Base-by-base conservation (phyloP, 2,329 filamentous ascomycete genomes). In the Nectriaceae sp. region DNA sequence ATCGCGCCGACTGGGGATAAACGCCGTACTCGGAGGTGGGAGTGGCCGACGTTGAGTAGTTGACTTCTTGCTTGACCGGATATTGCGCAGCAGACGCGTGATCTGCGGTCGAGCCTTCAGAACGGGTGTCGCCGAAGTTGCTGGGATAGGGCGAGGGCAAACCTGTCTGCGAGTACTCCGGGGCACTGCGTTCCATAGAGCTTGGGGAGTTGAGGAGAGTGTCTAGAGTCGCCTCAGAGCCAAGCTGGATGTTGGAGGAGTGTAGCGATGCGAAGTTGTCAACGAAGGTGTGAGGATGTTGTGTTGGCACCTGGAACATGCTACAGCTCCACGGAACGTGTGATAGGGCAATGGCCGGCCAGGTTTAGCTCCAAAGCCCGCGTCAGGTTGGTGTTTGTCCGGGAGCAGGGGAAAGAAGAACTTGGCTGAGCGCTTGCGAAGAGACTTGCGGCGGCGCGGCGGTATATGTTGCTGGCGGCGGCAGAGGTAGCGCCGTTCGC, bases 51-150 rank as follows among this genome's bases (percentile, higher is more conserved):
- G 85, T 79, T 52, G 88, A 87, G 71, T 90, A 89, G 70, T 81
- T 87, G 66, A 85, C 84, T 76, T 96, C 91, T 76, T 88, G 86
- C 69, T 89, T 87, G 66, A 85, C 84, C 63, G 88, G 80, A 75
- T 95, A 96, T 75, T 93, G 88, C 76, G 88, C 89, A 88, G 89
- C 87, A 89, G 91, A 89, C 75, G 88, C 81, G 81, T 90, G 89
- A 88, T 96, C 92, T 94, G 88, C 84, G 76, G 81, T 76, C 71
- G 86, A 83, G 71, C 81, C 85, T 88, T 95, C 90, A 91, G 90
- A 92, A 79, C 86, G 82, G 75, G 82, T 75, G 78, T 83, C 78
- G 76, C 76, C 80, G 73, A 79, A 79, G 72, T 78, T 79, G 75
- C 77, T 80, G 70, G 82, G 79, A 75, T 84, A 85, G 74, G 83